A percentile compares a stretch with the other conserved stretches of the same genome.
phyloP scores from a whole-genome alignment of 345 rosid genomes.

The Nasturtium officinale region DNA sequence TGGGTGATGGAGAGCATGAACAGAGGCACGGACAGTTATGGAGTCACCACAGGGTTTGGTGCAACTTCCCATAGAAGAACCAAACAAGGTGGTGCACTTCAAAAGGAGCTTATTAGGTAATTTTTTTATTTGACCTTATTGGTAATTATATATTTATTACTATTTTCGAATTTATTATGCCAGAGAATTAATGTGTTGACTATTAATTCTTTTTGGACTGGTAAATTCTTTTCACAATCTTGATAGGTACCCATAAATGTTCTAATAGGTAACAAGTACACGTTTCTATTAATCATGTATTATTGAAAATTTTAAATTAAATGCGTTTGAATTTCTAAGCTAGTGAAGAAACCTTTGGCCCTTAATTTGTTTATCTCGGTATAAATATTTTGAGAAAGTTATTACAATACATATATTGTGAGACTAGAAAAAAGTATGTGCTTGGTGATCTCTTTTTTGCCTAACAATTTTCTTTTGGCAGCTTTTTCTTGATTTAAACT shows the following conservation, averaged over 20 bases:
- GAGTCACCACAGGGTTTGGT: slow-evolving; percentile 81
- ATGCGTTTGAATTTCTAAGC: neutral
- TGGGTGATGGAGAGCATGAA: slow-evolving; percentile 81
- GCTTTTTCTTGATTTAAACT: too few relatives aligned
- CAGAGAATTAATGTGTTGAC: neutral
- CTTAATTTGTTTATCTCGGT: too few relatives aligned
- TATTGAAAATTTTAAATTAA: neutral
- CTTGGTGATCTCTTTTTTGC: slow-evolving; percentile 27
- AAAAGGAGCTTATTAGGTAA: slow-evolving; percentile 76
- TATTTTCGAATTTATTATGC: neutral
- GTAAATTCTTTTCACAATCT: neutral
- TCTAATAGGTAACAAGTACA: too few relatives aligned
- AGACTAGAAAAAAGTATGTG: too few relatives aligned
- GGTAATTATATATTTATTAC: neutral
- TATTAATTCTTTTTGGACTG: neutral
- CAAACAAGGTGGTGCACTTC: slow-evolving; percentile 69
- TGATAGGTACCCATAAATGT: too few relatives aligned
- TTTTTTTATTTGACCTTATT: neutral
- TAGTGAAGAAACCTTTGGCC: neutral
- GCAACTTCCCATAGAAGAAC: slow-evolving; percentile 75
- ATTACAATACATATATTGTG: too few relatives aligned
- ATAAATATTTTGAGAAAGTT: too few relatives aligned
- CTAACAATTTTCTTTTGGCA: neutral
- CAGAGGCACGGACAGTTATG: slow-evolving; percentile 75
- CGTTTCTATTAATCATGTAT: neutral